phyloP scores from a whole-genome alignment of 345 rosid genomes.

The Eucalyptus pauciflora region DNA sequence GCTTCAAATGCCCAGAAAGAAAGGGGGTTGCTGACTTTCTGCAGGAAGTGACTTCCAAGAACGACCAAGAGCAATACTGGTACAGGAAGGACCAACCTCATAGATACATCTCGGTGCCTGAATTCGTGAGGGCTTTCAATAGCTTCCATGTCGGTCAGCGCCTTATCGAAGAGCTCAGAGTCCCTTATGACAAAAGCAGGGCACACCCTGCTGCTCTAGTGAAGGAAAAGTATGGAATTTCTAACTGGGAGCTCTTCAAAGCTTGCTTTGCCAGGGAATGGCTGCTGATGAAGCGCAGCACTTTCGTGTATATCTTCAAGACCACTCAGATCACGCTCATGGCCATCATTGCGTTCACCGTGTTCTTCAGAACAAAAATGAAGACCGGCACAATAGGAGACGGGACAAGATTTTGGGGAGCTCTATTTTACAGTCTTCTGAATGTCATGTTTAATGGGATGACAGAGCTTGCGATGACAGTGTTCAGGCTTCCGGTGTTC shows the following conservation, averaged over 20 bases:
- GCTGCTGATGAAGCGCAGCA: slow-evolving; percentile 11
- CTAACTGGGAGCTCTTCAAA: slow-evolving; percentile 17
- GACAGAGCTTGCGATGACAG: slow-evolving; percentile 55
- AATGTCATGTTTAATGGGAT: slow-evolving; percentile 40
- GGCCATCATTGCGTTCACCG: slow-evolving; percentile 9
- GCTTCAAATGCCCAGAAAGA: slow-evolving; percentile 37
- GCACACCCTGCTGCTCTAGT: slow-evolving; percentile 18
- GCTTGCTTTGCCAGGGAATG: slow-evolving; percentile 13
- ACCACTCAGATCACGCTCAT: slow-evolving; percentile 14
- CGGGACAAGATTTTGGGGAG: slow-evolving; percentile 38
- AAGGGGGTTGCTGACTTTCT: slow-evolving; percentile 41
- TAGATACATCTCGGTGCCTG: slow-evolving; percentile 6
- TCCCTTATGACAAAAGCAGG: slow-evolving; percentile 3
- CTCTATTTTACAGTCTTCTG: slow-evolving; percentile 31
- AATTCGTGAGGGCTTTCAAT: slow-evolving; percentile 3
- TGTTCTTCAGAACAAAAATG: slow-evolving; percentile 27
- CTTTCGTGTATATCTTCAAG: slow-evolving; percentile 9
- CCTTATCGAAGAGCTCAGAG: background rate
- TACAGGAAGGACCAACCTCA: slow-evolving; percentile 5
- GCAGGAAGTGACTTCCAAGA: slow-evolving; percentile 25
- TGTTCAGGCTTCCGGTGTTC: slow-evolving; percentile 67
- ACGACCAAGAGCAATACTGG: slow-evolving; percentile 24
- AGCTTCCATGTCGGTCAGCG: slow-evolving; percentile 12
- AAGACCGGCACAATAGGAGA: background rate
- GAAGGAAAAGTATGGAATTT: slow-evolving; percentile 16